These are phyloP conservation scores for Malus fusca DNA, from an alignment of 306 rosid species.

Conservation along the genomic window DNA sequence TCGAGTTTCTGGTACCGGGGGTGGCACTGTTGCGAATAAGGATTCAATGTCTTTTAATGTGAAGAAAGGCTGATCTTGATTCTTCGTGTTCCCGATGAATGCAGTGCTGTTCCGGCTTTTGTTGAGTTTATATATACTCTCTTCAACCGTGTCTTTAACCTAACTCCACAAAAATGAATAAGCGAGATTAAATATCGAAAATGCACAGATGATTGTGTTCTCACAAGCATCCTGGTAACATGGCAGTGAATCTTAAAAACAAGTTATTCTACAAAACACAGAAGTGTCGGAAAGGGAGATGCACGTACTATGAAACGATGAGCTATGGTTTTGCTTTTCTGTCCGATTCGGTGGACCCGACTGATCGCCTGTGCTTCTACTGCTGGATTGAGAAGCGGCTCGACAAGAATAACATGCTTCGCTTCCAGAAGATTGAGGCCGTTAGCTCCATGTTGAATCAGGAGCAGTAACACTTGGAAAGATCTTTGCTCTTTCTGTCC, in stretches of 20 bases:
- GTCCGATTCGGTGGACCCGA: constrained; percentile 90
- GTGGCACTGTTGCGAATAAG: constrained; percentile 50
- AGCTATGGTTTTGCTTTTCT: constrained; percentile 58
- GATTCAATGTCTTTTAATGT: constrained; percentile 80
- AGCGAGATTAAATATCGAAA: neutral
- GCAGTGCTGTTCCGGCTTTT: constrained; percentile 55
- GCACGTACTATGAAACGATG: constrained; percentile 79
- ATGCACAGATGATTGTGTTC: neutral
- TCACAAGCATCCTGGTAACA: too few relatives aligned
- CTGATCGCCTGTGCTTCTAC: constrained; percentile 96
- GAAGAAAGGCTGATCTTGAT: constrained; percentile 68
- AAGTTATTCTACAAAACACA: neutral
- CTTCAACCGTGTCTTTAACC: constrained; percentile 91
- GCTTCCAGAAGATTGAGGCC: constrained; percentile 96
- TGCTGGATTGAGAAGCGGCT: constrained; percentile 93
- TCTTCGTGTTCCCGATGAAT: constrained; percentile 77
- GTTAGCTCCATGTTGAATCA: constrained; percentile 91
- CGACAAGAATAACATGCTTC: constrained; percentile 82
- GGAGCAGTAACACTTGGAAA: constrained; percentile 69
- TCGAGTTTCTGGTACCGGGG: constrained; percentile 31
- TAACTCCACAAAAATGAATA: constrained; percentile 13
- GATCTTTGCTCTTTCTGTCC: constrained; percentile 27
- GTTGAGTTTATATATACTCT: constrained; percentile 73
- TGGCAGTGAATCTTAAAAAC: neutral
- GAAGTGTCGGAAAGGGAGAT: neutral